Conservation (phyloP, 2,329 filamentous ascomycete genomes). For the Botryotinia convoluta region DNA sequence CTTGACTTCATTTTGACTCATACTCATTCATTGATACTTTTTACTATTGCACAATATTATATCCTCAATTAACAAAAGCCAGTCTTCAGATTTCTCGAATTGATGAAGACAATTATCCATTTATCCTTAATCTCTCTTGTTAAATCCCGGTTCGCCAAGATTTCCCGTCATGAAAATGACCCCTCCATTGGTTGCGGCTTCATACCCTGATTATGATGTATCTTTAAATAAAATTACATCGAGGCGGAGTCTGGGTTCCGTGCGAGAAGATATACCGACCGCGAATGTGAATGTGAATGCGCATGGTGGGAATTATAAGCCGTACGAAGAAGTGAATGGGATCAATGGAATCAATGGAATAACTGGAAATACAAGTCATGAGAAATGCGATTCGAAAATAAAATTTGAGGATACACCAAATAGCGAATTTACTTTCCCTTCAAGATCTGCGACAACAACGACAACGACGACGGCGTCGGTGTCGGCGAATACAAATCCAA, state of each 20-base stretch:
- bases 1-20: not conserved
- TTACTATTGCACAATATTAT: not conserved
- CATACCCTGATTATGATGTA: not conserved
- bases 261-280: slow-evolving; percentile 3
- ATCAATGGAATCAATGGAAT: not conserved
- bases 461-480: not conserved
- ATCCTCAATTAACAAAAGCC: not conserved
- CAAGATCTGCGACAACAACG: not conserved
- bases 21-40: not conserved
- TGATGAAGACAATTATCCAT: not conserved
- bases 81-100: not conserved
- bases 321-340: not conserved
- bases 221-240: not conserved
- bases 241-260: not conserved
- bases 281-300: not conserved
- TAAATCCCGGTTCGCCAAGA: not conserved
- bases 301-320: not conserved
- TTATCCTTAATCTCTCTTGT: not conserved
- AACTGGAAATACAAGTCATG: not conserved
- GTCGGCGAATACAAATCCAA: not conserved
- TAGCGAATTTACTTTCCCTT: not conserved
- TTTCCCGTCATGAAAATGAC: slow-evolving; percentile 6
- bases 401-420: not conserved
- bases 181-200: slow-evolving; percentile 3
- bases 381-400: slow-evolving; percentile 16